phyloP scores from a whole-genome alignment of 495 filamentous ascomycete genomes.

The Collariella sp. region DNA sequence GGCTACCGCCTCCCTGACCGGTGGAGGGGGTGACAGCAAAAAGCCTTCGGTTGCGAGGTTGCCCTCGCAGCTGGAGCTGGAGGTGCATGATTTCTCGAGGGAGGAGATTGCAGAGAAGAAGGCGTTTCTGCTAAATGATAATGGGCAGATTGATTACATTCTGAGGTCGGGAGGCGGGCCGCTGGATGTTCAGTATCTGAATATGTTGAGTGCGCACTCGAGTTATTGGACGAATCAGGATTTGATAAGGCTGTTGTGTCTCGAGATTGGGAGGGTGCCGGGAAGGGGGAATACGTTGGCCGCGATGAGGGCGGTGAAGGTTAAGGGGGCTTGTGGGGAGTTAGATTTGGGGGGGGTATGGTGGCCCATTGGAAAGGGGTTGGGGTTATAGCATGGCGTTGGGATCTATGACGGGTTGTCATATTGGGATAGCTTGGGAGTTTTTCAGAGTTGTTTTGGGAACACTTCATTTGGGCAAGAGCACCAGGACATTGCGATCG shows the following conservation, averaged over 20 bases:
- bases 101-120: constrained; percentile 91
- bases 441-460: too few relatives aligned
- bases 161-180: constrained; percentile 70
- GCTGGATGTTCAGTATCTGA: constrained; percentile 89
- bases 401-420: too few relatives aligned
- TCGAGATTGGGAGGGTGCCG: constrained; percentile 71
- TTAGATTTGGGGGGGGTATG: not conserved
- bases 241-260: constrained; percentile 75
- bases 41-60: constrained; percentile 46
- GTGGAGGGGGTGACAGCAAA: not conserved
- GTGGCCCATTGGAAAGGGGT: too few relatives aligned
- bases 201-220: constrained; percentile 95
- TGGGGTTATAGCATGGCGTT: too few relatives aligned
- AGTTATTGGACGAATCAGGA: constrained; percentile 85
- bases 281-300: constrained; percentile 59
- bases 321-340: constrained; percentile 21
- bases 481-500: too few relatives aligned
- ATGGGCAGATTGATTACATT: constrained; percentile 88
- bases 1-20: not conserved
- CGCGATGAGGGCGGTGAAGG: constrained; percentile 71
- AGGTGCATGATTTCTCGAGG: constrained; percentile 87
- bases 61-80: constrained; percentile 85
- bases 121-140: constrained; percentile 82
- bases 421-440: too few relatives aligned
- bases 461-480: too few relatives aligned